These are phyloP conservation scores for Botrytis medusae DNA, from an alignment of 2,329 filamentous ascomycete species.

Conservation along the genomic window DNA sequence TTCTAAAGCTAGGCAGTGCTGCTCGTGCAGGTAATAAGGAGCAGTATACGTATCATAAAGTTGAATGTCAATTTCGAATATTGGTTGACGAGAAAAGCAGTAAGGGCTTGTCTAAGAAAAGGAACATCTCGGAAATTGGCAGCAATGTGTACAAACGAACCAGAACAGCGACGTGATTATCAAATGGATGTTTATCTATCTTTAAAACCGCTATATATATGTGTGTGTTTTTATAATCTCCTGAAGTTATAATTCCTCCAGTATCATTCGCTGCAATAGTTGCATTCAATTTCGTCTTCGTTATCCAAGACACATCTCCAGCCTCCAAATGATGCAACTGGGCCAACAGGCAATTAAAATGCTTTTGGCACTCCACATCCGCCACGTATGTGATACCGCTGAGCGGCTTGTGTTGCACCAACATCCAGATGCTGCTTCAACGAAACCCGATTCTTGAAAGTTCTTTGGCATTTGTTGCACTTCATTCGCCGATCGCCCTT, in stretches of 20 bases:
- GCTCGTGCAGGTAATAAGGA: constrained; percentile 10
- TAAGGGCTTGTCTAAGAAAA: constrained; percentile 3
- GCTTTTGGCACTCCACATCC: too few relatives aligned
- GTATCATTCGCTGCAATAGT: too few relatives aligned
- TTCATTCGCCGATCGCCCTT: constrained; percentile 1
- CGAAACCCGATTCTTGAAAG: constrained; percentile 25
- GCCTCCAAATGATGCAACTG: too few relatives aligned
- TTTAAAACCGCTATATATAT: not conserved
- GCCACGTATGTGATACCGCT: too few relatives aligned
- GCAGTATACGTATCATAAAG: not conserved
- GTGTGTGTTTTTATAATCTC: too few relatives aligned
- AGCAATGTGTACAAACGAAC: constrained; percentile 8
- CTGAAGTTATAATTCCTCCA: too few relatives aligned
- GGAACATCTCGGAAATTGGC: not conserved
- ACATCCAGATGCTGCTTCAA: not conserved
- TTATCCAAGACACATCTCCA: too few relatives aligned
- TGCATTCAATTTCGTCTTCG: too few relatives aligned
- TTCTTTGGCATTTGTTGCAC: constrained; percentile 23
- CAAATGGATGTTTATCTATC: not conserved
- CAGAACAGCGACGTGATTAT: not conserved
- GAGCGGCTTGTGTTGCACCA: too few relatives aligned
- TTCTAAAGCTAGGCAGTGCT: not conserved
- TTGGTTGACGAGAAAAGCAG: constrained; percentile 4
- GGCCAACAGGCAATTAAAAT: too few relatives aligned
- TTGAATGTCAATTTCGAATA: constrained; percentile 12